A percentile compares a stretch with the other conserved stretches of the same genome.
phyloP scores from a whole-genome alignment of 805 yeast species.

The Kazachstania bromeliacearum region DNA sequence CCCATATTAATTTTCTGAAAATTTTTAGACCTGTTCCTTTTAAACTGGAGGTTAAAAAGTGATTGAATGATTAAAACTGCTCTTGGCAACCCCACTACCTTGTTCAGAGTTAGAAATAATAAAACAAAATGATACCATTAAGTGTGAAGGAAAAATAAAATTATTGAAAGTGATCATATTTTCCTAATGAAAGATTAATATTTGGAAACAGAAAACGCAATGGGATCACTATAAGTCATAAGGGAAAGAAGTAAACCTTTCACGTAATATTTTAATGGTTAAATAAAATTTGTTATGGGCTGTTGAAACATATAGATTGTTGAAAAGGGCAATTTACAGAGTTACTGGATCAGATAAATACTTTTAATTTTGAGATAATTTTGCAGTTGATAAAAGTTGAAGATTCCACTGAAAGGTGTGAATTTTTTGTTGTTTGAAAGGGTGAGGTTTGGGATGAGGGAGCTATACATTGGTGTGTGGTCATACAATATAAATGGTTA shows the following conservation, averaged over 20 bases:
- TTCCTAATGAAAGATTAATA: not conserved
- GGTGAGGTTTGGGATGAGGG: too few relatives aligned
- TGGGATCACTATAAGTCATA: not conserved
- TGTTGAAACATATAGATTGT: not conserved
- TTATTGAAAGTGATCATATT: not conserved
- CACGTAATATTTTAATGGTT: not conserved
- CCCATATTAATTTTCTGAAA: conserved; percentile 30
- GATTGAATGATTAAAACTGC: not conserved
- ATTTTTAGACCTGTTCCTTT: not conserved
- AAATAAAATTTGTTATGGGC: not conserved
- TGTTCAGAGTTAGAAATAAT: not conserved
- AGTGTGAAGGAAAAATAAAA: not conserved
- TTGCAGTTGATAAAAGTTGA: too few relatives aligned
- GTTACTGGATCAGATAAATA: too few relatives aligned
- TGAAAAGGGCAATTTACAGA: too few relatives aligned
- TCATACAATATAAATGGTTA: too few relatives aligned
- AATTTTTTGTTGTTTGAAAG: too few relatives aligned
- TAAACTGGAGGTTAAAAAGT: not conserved
- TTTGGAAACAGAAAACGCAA: not conserved
- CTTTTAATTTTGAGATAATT: too few relatives aligned
- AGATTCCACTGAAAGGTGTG: too few relatives aligned
- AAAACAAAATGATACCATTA: not conserved
- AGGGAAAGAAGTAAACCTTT: not conserved
- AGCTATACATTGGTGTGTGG: too few relatives aligned
- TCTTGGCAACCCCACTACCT: not conserved